Base-by-base conservation (phyloP, 2,329 filamentous ascomycete species). In the Monosporascus sp. region DNA sequence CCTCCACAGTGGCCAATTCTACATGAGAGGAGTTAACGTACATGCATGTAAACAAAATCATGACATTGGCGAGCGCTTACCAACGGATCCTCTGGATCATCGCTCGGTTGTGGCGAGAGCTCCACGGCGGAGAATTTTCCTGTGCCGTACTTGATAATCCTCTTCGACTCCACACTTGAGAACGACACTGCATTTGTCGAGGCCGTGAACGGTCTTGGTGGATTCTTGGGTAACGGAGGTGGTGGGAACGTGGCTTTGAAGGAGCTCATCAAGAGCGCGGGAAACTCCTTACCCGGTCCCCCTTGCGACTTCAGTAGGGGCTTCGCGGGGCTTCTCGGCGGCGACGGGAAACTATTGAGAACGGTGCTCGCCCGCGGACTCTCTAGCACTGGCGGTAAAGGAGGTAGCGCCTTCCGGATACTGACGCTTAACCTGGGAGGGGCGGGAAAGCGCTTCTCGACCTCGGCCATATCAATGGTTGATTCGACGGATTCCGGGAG, bases 1-100 rank as follows among this genome's bases (percentile, higher is more conserved):
- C 55, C 76, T 78, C 76, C 77, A 79, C 26, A 65, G 55, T 3
- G 77, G 73, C 81, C 80, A 84, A 60, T 84, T 85, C 76, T 82
- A 24, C 15, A 26, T 2, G 17, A 2, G 17, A 40, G 7, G 2
- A 7, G 9, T 7, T 1, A 49, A 37, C 9, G 11, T 4, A 54
- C 62, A 17, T 60, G 56, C 20, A 11, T 5, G 31, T 7, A 24
- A 3, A 35, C 3, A 4, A 18, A 37, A 7, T 5, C 7, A 8
- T 22, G 1, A 9, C 7, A 2, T 11, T 7, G 45, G 5, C 31
- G 7, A 38, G 18, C 44, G 65, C 75, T 51, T 69, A 81, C 79
- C 64, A 83, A 59, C 49, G 80, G 80, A 63, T 84, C 81, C 24
- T 76, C 71, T 0, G 72, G 69, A 51, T 80, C 76, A 52, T 81